These are phyloP conservation scores for Tylopilus felleus DNA, from an alignment of 768 basidiomycete species.

Conservation along the genomic window DNA sequence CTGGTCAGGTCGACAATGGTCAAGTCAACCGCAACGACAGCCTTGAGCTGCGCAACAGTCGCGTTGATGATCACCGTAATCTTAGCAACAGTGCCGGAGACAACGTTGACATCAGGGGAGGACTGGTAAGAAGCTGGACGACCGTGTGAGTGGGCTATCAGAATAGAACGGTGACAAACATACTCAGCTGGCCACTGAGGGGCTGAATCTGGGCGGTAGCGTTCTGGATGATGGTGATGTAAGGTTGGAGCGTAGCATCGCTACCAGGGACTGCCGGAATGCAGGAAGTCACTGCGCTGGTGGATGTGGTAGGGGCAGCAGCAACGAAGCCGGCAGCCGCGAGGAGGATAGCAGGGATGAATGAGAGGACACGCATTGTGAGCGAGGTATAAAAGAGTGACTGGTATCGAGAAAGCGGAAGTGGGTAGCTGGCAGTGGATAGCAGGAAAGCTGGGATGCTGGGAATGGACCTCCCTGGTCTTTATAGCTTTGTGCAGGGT, in stretches of 20 bases:
- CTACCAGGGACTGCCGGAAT: not conserved
- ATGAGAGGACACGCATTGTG: slow-evolving; percentile 27
- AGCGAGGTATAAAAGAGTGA: slow-evolving; percentile 13
- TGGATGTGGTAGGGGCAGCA: slow-evolving; percentile 5
- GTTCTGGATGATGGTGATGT: not conserved
- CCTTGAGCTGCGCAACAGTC: not conserved
- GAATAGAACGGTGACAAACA: not conserved
- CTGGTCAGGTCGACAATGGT: not conserved
- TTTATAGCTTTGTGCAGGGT: slow-evolving; percentile 5
- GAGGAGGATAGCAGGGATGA: slow-evolving; percentile 18
- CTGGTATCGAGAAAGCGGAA: not conserved
- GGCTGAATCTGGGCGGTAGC: not conserved
- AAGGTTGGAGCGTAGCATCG: not conserved
- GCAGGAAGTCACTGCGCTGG: not conserved
- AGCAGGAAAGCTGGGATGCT: not conserved
- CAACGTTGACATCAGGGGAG: not conserved
- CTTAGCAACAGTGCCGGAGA: not conserved
- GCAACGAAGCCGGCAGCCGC: slow-evolving; percentile 16
- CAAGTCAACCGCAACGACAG: not conserved
- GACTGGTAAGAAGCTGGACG: not conserved
- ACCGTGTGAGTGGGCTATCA: too few species aligned
- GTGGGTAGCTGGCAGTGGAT: not conserved
- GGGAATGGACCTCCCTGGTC: not conserved
- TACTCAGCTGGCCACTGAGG: not conserved
- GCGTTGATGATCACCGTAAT: not conserved